These are phyloP conservation scores for Capsicum rhomboideum DNA, from an alignment of 257 asterid genomes.

Conservation along the genomic window DNA sequence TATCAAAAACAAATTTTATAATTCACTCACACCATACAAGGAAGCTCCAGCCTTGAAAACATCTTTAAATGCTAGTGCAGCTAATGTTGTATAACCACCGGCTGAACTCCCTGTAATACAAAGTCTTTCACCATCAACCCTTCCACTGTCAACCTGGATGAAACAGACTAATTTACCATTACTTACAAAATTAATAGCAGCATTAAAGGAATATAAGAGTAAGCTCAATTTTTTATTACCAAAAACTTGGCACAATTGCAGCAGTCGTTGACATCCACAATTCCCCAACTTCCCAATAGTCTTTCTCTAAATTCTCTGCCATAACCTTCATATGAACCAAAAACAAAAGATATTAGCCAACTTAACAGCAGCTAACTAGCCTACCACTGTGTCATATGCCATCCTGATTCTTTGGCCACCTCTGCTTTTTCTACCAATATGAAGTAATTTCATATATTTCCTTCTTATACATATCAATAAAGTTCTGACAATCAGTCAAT, in stretches of 20 bases:
- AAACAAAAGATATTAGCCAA: not conserved
- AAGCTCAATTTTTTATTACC: constrained; percentile 30
- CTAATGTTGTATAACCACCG: constrained; percentile 96
- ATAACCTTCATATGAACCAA: constrained; percentile 51
- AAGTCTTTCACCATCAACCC: constrained; percentile 71
- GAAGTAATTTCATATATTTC: not conserved
- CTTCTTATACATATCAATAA: not conserved
- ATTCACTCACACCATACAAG: constrained; percentile 83
- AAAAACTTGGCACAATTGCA: constrained; percentile 90
- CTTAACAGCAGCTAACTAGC: not conserved
- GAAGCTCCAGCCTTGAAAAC: constrained; percentile 90
- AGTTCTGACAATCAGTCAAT: not conserved
- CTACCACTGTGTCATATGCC: not conserved
- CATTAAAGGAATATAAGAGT: not conserved
- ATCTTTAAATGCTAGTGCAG: constrained; percentile 86
- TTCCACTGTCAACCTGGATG: constrained; percentile 71
- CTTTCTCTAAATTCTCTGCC: constrained; percentile 92
- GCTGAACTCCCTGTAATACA: constrained; percentile 98
- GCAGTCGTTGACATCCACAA: constrained; percentile 90
- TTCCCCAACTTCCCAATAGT: constrained; percentile 80
- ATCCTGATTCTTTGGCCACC: not conserved
- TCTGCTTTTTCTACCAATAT: not conserved
- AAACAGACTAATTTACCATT: constrained; percentile 11
- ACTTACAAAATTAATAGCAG: not conserved
- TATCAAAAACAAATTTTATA: not conserved